Conservation (phyloP, 73 alveolate genomes). For the Diophrys sp. region DNA sequence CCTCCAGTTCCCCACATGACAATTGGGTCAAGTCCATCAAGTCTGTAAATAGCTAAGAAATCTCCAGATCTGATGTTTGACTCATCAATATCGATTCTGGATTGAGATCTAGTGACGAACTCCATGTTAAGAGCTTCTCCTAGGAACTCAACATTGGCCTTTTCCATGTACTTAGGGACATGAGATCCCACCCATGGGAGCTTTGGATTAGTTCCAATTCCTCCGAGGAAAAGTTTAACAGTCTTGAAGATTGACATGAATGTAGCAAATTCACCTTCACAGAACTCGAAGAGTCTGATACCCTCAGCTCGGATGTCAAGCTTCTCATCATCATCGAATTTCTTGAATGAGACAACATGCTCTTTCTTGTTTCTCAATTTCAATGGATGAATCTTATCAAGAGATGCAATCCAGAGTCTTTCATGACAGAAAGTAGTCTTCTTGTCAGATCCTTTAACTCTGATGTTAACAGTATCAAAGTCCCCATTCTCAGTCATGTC, state of each 20-base stretch:
- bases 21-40: conserved; percentile 91
- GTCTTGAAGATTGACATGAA: conserved; percentile 64
- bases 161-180: conserved; percentile 71
- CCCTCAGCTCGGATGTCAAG: conserved; percentile 63
- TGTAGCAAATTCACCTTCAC: conserved; percentile 58
- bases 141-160: conserved; percentile 65
- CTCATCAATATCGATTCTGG: conserved; percentile 61
- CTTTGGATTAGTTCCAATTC: conserved; percentile 79
- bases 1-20: conserved; percentile 91
- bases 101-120: conserved; percentile 63
- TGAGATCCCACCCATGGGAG: conserved; percentile 65
- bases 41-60: conserved; percentile 76
- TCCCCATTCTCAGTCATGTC: neutral
- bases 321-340: conserved; percentile 19
- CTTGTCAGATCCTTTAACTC: neutral
- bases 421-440: neutral
- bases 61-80: conserved; percentile 76
- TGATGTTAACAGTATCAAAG: neutral
- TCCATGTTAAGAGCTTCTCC: conserved; percentile 62
- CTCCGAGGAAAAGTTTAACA: conserved; percentile 78
- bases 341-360: neutral
- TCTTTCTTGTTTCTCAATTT: conserved; percentile 17
- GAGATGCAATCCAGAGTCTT: neutral
- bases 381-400: neutral
- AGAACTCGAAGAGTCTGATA: conserved; percentile 59